Conservation (phyloP, 345 rosid species). For the Aurinia saxatilis region DNA sequence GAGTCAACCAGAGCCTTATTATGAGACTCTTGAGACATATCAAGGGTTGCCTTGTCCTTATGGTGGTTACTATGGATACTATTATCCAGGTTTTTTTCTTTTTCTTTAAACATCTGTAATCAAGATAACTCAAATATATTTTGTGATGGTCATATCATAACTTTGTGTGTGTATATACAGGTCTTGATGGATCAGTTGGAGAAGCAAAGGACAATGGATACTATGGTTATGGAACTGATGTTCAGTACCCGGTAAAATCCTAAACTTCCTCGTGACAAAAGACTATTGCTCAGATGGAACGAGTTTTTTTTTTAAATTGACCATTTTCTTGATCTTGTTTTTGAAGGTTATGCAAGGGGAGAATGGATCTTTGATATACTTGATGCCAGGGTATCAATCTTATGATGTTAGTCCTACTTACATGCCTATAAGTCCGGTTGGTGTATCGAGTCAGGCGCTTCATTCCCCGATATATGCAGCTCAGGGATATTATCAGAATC, state of each 20-base stretch:
- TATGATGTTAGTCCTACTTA: constrained; percentile 31
- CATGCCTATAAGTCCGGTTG: constrained; percentile 28
- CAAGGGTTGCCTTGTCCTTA: constrained; percentile 33
- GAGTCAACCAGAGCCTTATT: constrained; percentile 30
- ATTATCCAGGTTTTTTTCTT: constrained; percentile 35
- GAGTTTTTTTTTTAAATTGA: neutral
- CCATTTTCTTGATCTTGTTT: constrained; percentile 1
- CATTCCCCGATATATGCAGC: constrained; percentile 29
- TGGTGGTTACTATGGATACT: constrained; percentile 33
- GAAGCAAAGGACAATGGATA: constrained; percentile 31
- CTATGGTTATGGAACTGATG: constrained; percentile 38
- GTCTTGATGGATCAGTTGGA: constrained; percentile 33
- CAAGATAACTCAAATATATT: neutral
- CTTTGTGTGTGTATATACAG: constrained; percentile 10
- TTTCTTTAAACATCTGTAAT: neutral
- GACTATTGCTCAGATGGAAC: neutral
- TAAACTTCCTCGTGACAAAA: neutral
- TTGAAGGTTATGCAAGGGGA: constrained; percentile 41
- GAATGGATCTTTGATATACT: constrained; percentile 44
- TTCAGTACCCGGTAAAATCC: constrained; percentile 42
- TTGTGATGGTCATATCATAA: constrained; percentile 16
- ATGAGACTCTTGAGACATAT: constrained; percentile 28
- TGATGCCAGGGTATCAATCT: constrained; percentile 40
- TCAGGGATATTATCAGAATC: constrained; percentile 34
- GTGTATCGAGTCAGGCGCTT: constrained; percentile 29